A percentile compares a stretch with the other conserved stretches of the same genome.
Evolutionary conservation across 1,284 basidiomycete species (phyloP).

Genomic region (Puccinia triticina): DNA sequence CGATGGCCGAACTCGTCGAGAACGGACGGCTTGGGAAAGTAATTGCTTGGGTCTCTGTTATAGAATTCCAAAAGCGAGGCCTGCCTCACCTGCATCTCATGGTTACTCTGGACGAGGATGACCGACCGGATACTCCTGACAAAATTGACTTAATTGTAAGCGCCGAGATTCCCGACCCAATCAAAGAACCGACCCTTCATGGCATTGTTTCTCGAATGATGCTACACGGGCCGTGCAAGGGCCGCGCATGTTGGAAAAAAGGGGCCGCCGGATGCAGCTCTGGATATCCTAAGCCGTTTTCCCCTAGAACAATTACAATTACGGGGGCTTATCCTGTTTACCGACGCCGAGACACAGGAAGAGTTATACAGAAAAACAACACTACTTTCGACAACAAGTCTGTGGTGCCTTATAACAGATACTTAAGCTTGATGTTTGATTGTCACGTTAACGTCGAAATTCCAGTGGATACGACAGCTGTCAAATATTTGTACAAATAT

Average conservation of each 20-base stretch:
- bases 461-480: neutral
- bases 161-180: neutral
- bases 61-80: constrained; percentile 63
- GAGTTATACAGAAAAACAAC: no score
- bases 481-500: constrained; percentile 37
- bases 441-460: constrained; percentile 34
- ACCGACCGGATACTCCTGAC: no score
- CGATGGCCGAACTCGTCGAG: constrained; percentile 58
- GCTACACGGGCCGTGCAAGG: constrained; percentile 9
- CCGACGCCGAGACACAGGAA: no score
- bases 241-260: no score
- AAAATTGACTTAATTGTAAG: no score
- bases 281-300: neutral
- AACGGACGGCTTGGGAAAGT: neutral
- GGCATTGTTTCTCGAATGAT: neutral
- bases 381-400: no score
- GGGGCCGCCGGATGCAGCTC: neutral
- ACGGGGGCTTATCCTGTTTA: neutral
- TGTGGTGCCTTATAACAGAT: no score
- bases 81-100: constrained; percentile 62
- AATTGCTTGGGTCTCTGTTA: constrained; percentile 54
- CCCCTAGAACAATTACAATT: neutral
- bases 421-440: no score
- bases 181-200: neutral
- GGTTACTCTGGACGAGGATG: constrained; percentile 53